A percentile compares a stretch with the other conserved stretches of the same genome.
These are phyloP conservation scores for Glomus cerebriforme DNA, from an alignment of 192 early-diverging fungal species.

Conservation along the genomic window DNA sequence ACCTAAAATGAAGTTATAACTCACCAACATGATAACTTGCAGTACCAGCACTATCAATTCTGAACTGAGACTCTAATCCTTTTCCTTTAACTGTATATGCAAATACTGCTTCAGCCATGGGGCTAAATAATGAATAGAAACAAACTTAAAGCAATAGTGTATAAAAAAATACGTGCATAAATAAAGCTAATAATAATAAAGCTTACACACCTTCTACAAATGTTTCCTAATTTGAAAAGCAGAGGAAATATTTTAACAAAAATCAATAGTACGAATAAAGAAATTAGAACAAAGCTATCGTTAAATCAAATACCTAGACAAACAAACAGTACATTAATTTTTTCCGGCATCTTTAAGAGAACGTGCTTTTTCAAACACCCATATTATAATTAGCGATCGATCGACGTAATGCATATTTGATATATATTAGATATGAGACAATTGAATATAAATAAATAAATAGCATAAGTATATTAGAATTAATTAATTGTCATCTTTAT, in stretches of 20 bases:
- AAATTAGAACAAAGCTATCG: not conserved
- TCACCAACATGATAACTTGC: conserved; percentile 73
- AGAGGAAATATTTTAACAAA: not conserved
- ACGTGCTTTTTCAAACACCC: too few species aligned
- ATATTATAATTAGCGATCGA: too few species aligned
- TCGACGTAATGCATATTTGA: too few species aligned
- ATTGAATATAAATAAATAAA: too few species aligned
- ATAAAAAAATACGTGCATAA: too few species aligned
- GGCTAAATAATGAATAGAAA: conserved; percentile 30
- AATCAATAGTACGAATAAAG: not conserved
- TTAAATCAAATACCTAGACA: not conserved
- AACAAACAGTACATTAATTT: not conserved
- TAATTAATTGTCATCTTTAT: too few species aligned
- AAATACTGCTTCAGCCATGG: conserved; percentile 97
- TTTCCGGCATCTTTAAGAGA: not conserved
- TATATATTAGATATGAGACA: too few species aligned
- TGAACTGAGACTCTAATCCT: conserved; percentile 57
- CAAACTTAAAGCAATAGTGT: too few species aligned
- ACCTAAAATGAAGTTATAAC: not conserved
- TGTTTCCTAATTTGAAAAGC: not conserved
- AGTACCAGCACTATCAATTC: conserved; percentile 88
- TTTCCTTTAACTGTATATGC: conserved; percentile 63
- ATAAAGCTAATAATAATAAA: not conserved
- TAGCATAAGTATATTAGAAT: too few species aligned
- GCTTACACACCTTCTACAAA: not conserved